phyloP scores from a whole-genome alignment of 179 eudicot species.

The Beta lomatogona region DNA sequence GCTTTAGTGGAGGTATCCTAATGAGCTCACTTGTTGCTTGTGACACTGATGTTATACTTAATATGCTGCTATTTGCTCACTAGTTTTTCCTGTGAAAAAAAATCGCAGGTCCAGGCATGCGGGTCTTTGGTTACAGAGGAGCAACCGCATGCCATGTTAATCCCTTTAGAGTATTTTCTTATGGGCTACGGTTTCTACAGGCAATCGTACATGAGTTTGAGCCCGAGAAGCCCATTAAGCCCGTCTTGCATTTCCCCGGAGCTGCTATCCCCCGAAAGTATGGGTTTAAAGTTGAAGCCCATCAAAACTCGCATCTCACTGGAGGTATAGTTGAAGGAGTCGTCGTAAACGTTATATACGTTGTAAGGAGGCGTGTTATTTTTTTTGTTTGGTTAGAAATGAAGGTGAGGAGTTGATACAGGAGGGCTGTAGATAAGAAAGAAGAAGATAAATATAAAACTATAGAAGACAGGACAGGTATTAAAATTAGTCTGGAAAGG shows the following conservation, averaged over 20 bases:
- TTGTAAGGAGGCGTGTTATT: slow-evolving; percentile 15
- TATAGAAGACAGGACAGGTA: slow-evolving; percentile 24
- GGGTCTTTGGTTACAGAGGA: slow-evolving; percentile 91
- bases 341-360: slow-evolving; percentile 10
- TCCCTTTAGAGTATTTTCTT: slow-evolving; percentile 78
- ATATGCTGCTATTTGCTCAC: neutral
- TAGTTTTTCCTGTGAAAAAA: neutral
- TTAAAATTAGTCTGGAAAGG: slow-evolving; percentile 23
- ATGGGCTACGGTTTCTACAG: slow-evolving; percentile 79
- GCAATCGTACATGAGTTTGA: slow-evolving; percentile 49
- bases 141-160: slow-evolving; percentile 80
- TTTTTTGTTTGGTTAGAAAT: slow-evolving; percentile 16
- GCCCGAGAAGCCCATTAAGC: slow-evolving; percentile 79
- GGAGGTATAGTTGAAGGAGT: slow-evolving; percentile 34
- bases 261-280: slow-evolving; percentile 85
- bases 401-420: slow-evolving; percentile 28
- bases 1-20: slow-evolving; percentile 73
- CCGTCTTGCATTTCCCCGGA: slow-evolving; percentile 77
- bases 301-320: slow-evolving; percentile 64
- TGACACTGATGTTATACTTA: neutral
- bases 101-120: slow-evolving; percentile 69
- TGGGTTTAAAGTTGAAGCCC: slow-evolving; percentile 90
- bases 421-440: slow-evolving; percentile 31
- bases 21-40: neutral
- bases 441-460: slow-evolving; percentile 12